phyloP scores from a whole-genome alignment of 164 flowering plant species.

The Pachysandra terminalis region DNA sequence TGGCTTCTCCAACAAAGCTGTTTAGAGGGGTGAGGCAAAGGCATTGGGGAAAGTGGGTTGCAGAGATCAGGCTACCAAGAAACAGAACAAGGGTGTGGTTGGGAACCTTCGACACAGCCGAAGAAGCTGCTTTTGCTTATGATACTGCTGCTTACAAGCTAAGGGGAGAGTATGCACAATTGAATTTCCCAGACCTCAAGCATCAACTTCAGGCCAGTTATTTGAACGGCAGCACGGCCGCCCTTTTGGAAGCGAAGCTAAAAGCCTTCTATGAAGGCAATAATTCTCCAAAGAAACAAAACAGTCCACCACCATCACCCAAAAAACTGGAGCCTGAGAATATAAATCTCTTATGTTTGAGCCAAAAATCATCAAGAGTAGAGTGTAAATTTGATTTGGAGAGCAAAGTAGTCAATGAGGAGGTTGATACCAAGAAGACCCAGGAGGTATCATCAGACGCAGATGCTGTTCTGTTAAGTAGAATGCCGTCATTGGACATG shows the following conservation, averaged over 20 bases:
- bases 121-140: slow-evolving; percentile 83
- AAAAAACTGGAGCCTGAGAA: background rate
- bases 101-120: slow-evolving; percentile 81
- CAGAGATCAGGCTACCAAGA: slow-evolving; percentile 83
- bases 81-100: slow-evolving; percentile 88
- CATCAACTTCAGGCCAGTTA: slow-evolving; percentile 55
- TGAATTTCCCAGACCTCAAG: slow-evolving; percentile 82
- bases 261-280: slow-evolving; percentile 37
- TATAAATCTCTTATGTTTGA: background rate
- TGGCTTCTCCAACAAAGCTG: slow-evolving; percentile 40
- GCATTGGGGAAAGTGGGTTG: slow-evolving; percentile 99
- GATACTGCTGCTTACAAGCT: slow-evolving; percentile 86
- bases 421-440: slow-evolving; percentile 24
- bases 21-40: slow-evolving; percentile 89
- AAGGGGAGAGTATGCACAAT: slow-evolving; percentile 76
- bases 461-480: slow-evolving; percentile 59
- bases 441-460: slow-evolving; percentile 26
- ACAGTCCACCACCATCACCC: slow-evolving; percentile 2
- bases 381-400: slow-evolving; percentile 29
- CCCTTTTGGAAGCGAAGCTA: slow-evolving; percentile 75
- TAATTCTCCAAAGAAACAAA: slow-evolving; percentile 11
- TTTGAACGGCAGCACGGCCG: slow-evolving; percentile 37
- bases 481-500: slow-evolving; percentile 83
- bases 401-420: slow-evolving; percentile 23
- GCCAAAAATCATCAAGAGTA: slow-evolving; percentile 16